A percentile compares a stretch with the other conserved stretches of the same genome.
Evolutionary conservation across 2,329 filamentous ascomycete genomes (phyloP).

Genomic region (Macrophomina phaseolina): DNA sequence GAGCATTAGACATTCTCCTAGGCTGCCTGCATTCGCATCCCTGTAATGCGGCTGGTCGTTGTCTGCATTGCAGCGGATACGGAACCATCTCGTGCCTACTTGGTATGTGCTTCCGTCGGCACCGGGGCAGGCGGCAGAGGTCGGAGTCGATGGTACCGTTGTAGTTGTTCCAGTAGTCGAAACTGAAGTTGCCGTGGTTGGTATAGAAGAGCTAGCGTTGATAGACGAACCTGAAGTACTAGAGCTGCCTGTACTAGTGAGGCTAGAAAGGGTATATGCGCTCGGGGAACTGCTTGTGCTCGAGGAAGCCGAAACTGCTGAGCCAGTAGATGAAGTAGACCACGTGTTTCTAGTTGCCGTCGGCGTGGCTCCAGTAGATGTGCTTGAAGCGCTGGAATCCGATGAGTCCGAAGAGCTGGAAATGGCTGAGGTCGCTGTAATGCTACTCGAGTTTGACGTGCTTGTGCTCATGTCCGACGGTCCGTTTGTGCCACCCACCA

Average conservation of each 20-base stretch:
- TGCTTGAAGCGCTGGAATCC: background rate
- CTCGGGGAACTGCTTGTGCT: background rate
- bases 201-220: background rate
- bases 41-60: background rate
- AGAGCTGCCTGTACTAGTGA: background rate
- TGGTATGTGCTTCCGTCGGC: background rate
- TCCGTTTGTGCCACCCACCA: background rate
- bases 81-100: background rate
- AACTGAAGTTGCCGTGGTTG: background rate
- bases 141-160: background rate
- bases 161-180: background rate
- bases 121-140: background rate
- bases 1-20: background rate
- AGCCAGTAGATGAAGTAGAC: background rate
- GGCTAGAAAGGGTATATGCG: background rate
- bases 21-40: background rate
- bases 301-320: background rate
- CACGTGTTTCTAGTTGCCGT: background rate
- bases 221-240: background rate
- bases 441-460: background rate
- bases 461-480: background rate
- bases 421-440: background rate
- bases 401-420: background rate
- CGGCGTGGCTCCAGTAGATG: background rate
- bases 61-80: background rate